phyloP scores from a whole-genome alignment of 2,329 filamentous ascomycete genomes.

The Colletotrichum euphorbiae region DNA sequence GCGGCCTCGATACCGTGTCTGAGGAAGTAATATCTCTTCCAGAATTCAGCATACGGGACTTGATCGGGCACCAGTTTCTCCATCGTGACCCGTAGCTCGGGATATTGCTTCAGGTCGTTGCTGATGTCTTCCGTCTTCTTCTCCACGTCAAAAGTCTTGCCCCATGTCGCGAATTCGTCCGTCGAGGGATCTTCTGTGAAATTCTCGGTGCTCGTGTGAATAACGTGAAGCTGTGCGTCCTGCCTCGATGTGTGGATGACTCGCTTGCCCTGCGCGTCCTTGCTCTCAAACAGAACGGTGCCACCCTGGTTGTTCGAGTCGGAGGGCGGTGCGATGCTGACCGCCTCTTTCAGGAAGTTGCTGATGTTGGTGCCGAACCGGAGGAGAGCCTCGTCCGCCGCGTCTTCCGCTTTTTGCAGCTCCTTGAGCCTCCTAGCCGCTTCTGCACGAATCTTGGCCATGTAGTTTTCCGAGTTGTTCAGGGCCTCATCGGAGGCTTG shows the following conservation, averaged over 20 bases:
- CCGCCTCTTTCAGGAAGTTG: slow-evolving; percentile 90
- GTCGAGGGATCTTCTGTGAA: slow-evolving; percentile 85
- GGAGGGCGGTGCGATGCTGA: slow-evolving; percentile 83
- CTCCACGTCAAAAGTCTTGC: slow-evolving; percentile 80
- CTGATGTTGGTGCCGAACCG: slow-evolving; percentile 91
- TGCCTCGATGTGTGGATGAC: slow-evolving; percentile 95
- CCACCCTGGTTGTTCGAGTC: slow-evolving; percentile 61
- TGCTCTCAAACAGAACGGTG: slow-evolving; percentile 90
- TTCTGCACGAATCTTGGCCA: slow-evolving; percentile 80
- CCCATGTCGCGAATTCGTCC: slow-evolving; percentile 80
- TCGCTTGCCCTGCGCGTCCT: slow-evolving; percentile 88
- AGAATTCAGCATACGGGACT: slow-evolving; percentile 91
- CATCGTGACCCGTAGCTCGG: slow-evolving; percentile 88
- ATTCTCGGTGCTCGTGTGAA: slow-evolving; percentile 85
- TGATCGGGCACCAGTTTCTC: slow-evolving; percentile 94
- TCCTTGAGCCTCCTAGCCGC: slow-evolving; percentile 88
- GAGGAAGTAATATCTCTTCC: slow-evolving; percentile 95
- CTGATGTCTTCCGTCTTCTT: slow-evolving; percentile 87
- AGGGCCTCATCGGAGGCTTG: slow-evolving; percentile 56
- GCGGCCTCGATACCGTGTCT: slow-evolving; percentile 93
- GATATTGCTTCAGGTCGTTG: slow-evolving; percentile 84
- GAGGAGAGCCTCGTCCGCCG: slow-evolving; percentile 92
- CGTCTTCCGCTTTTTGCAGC: slow-evolving; percentile 91
- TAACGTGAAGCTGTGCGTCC: slow-evolving; percentile 94
- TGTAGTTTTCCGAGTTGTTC: slow-evolving; percentile 69